A percentile compares a stretch with the other conserved stretches of the same genome.
phyloP scores from a whole-genome alignment of 2,329 filamentous ascomycete genomes.

The Arthrobotrys pseudoclavata region DNA sequence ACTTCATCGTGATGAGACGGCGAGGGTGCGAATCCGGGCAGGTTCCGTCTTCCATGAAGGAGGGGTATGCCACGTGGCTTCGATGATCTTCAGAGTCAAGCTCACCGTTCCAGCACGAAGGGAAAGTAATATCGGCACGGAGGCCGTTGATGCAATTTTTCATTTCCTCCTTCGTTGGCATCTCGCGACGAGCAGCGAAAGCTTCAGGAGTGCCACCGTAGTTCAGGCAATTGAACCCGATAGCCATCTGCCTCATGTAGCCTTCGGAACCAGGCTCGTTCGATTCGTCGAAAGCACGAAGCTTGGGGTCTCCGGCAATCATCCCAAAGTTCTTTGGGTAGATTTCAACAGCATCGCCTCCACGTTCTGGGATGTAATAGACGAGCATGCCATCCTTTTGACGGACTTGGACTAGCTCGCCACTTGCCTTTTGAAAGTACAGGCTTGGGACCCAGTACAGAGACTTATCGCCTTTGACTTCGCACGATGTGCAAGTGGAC shows the following conservation, averaged over 20 bases:
- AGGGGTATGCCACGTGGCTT: slow-evolving; percentile 82
- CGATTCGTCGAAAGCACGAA: slow-evolving; percentile 78
- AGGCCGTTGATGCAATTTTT: slow-evolving; percentile 84
- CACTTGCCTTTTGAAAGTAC: slow-evolving; percentile 80
- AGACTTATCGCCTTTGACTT: slow-evolving; percentile 84
- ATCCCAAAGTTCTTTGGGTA: slow-evolving; percentile 85
- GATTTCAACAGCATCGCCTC: slow-evolving; percentile 75
- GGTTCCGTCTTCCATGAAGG: slow-evolving; percentile 79
- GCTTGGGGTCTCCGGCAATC: slow-evolving; percentile 79
- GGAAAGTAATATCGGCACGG: slow-evolving; percentile 87
- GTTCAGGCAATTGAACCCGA: slow-evolving; percentile 97
- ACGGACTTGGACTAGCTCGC: slow-evolving; percentile 76
- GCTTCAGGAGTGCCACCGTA: slow-evolving; percentile 77
- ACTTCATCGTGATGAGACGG: slow-evolving; percentile 82
- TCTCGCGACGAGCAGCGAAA: slow-evolving; percentile 82
- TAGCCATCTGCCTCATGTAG: slow-evolving; percentile 81
- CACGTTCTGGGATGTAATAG: slow-evolving; percentile 72
- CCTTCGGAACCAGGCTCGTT: slow-evolving; percentile 76
- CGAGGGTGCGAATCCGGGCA: slow-evolving; percentile 79
- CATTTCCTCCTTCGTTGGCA: slow-evolving; percentile 84
- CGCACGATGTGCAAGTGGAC: slow-evolving; percentile 83
- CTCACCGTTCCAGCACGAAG: slow-evolving; percentile 87
- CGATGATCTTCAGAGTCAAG: slow-evolving; percentile 71
- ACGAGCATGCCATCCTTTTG: slow-evolving; percentile 87
- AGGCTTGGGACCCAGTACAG: slow-evolving; percentile 86